phyloP scores from a whole-genome alignment of 23 red algal genomes.

The Cyanidiococcus yangmingshanensis region DNA sequence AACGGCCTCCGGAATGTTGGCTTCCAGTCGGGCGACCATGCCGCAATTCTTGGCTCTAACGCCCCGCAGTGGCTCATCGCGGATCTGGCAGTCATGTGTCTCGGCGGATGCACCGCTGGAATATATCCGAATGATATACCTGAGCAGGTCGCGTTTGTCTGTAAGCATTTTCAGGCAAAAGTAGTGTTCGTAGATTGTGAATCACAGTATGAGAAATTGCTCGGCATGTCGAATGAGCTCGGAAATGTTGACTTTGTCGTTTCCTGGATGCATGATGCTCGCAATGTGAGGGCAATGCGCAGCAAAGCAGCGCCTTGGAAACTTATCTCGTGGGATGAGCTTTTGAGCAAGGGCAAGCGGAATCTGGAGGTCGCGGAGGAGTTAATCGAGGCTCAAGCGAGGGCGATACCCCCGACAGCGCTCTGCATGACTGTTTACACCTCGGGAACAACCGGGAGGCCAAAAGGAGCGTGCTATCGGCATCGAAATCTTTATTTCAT shows the following conservation, averaged over 20 bases:
- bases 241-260: background rate
- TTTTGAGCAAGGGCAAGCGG: background rate
- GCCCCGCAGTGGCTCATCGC: slow-evolving; percentile 23
- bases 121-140: slow-evolving; percentile 26
- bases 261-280: background rate
- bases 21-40: slow-evolving; percentile 20
- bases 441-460: slow-evolving; percentile 27
- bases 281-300: background rate
- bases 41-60: slow-evolving; percentile 22
- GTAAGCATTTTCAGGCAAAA: slow-evolving; percentile 27
- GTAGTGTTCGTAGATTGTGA: slow-evolving; percentile 19
- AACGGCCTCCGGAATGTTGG: slow-evolving; percentile 14
- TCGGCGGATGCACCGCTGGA: slow-evolving; percentile 16
- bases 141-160: slow-evolving; percentile 28
- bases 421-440: slow-evolving; percentile 29
- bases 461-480: slow-evolving; percentile 26
- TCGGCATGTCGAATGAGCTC: background rate
- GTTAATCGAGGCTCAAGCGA: background rate
- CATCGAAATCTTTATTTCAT: slow-evolving; percentile 36
- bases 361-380: background rate
- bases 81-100: slow-evolving; percentile 28
- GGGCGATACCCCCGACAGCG: background rate
- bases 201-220: slow-evolving; percentile 6
- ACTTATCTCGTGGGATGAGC: background rate
- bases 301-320: background rate